Evolutionary conservation across 2,329 filamentous ascomycete genomes (phyloP).

Genomic region (Elsinoe batatas): DNA sequence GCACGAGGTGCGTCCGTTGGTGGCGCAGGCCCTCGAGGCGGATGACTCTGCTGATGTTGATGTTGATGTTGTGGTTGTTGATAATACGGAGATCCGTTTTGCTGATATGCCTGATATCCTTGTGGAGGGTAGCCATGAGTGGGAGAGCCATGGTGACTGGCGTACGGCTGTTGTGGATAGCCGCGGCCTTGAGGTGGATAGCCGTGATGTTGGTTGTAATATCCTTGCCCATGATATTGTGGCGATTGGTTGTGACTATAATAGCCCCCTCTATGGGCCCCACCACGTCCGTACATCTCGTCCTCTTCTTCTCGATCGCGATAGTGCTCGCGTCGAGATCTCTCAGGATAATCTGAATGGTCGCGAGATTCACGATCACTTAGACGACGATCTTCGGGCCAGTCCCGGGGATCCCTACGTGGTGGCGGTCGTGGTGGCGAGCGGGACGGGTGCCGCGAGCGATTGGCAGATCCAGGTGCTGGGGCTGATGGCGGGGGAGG

Average conservation of each 20-base stretch:
- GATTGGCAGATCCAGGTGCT: constrained; percentile 8
- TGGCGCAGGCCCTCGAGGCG: constrained; percentile 29
- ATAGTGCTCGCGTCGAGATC: constrained; percentile 11
- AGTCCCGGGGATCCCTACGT: constrained; percentile 18
- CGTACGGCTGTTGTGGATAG: constrained; percentile 38
- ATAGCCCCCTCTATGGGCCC: constrained; percentile 13
- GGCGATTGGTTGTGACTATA: constrained; percentile 46
- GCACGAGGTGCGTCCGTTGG: constrained; percentile 35
- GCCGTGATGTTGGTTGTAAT: constrained; percentile 37
- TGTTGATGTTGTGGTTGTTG: constrained; percentile 30
- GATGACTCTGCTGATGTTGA: constrained; percentile 37
- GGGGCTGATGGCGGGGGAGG: background rate
- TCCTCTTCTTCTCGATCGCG: constrained; percentile 13
- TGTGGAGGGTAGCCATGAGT: constrained; percentile 48
- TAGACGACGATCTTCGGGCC: constrained; percentile 22
- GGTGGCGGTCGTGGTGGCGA: constrained; percentile 17
- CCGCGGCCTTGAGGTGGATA: constrained; percentile 53
- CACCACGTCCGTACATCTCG: constrained; percentile 18
- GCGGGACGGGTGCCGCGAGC: constrained; percentile 16
- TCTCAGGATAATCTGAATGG: constrained; percentile 13
- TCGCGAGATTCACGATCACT: constrained; percentile 14
- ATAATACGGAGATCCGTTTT: constrained; percentile 29
- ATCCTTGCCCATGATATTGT: constrained; percentile 32
- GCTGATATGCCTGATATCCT: constrained; percentile 34
- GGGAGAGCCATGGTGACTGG: constrained; percentile 32